A percentile compares a stretch with the other conserved stretches of the same genome.
Evolutionary conservation across 1,284 basidiomycete genomes (phyloP).

Genomic region (Tilletiopsis washingtonensis): DNA sequence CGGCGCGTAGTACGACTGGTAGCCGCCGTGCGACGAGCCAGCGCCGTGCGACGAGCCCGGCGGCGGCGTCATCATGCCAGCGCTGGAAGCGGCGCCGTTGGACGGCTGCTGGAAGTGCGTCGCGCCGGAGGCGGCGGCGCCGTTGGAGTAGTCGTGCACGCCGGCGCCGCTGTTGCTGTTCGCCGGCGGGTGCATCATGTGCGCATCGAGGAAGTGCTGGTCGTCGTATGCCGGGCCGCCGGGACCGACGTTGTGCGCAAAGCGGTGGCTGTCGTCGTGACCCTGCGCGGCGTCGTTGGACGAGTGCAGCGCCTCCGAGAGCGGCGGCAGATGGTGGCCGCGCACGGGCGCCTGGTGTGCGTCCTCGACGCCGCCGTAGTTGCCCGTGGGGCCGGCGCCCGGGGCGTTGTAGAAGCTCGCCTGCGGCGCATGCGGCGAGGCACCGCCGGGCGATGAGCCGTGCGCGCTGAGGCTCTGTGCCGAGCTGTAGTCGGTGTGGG

Average conservation of each 20-base stretch:
- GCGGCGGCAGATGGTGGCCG: constrained; percentile 5
- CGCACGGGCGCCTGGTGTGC: too few species aligned
- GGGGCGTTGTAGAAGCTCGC: too few species aligned
- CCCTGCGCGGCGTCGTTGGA: not conserved
- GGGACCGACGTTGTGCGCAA: too few species aligned
- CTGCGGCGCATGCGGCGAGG: too few species aligned
- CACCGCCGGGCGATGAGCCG: too few species aligned
- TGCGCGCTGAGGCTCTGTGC: too few species aligned
- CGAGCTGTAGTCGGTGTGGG: too few species aligned
- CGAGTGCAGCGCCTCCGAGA: constrained; percentile 3
- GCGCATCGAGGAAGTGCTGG: constrained; percentile 4
- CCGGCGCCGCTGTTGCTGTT: not conserved
- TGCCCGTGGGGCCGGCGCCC: too few species aligned
- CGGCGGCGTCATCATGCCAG: constrained; percentile 5
- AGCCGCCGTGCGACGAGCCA: not conserved
- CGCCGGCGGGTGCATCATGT: constrained; percentile 3
- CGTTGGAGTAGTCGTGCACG: not conserved
- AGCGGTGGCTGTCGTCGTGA: not conserved
- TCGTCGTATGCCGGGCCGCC: too few species aligned
- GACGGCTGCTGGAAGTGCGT: not conserved
- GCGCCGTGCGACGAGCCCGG: constrained; percentile 1
- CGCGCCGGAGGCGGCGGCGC: not conserved
- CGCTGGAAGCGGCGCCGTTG: not conserved
- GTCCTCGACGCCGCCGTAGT: too few species aligned
- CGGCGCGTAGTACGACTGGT: not conserved